Conservation (phyloP, 2,329 filamentous ascomycete genomes). For the Raffaelea arxii region DNA sequence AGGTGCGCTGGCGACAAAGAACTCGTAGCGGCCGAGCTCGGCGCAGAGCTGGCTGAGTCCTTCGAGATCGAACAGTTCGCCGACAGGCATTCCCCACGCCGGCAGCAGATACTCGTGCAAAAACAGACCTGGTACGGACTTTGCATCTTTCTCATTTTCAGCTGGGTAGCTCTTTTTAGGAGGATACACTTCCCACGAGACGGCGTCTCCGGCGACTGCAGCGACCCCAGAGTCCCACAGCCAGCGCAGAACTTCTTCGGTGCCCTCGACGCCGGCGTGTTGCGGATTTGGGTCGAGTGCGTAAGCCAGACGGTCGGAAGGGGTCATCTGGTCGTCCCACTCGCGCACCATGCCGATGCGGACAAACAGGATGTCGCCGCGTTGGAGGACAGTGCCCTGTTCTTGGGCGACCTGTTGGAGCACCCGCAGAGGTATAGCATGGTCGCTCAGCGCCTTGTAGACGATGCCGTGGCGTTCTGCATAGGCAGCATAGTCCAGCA, state of each 20-base stretch:
- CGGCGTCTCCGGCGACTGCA: constrained; percentile 31
- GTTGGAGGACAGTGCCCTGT: constrained; percentile 32
- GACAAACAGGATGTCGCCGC: constrained; percentile 43
- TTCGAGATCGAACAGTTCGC: constrained; percentile 11
- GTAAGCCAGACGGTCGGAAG: constrained; percentile 16
- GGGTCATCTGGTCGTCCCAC: constrained; percentile 30
- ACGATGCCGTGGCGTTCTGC: constrained; percentile 28
- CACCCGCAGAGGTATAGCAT: constrained; percentile 22
- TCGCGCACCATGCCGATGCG: constrained; percentile 36
- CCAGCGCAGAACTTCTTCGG: constrained; percentile 29
- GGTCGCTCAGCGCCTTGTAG: constrained; percentile 24
- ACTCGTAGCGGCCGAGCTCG: constrained; percentile 35
- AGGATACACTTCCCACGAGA: constrained; percentile 24
- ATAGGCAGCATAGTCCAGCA: constrained; percentile 40
- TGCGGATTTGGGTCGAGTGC: constrained; percentile 14
- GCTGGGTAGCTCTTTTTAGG: constrained; percentile 22
- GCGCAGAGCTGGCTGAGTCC: constrained; percentile 20
- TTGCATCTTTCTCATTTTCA: not conserved
- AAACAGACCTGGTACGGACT: constrained; percentile 14
- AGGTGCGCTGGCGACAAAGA: constrained; percentile 33
- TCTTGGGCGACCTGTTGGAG: constrained; percentile 27
- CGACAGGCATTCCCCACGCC: constrained; percentile 8
- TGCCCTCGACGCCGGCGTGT: constrained; percentile 29
- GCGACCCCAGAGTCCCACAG: constrained; percentile 36
- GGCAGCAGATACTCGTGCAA: constrained; percentile 11